phyloP scores from a whole-genome alignment of 2,329 filamentous ascomycete species.

The Neodidymelliopsis sp. region DNA sequence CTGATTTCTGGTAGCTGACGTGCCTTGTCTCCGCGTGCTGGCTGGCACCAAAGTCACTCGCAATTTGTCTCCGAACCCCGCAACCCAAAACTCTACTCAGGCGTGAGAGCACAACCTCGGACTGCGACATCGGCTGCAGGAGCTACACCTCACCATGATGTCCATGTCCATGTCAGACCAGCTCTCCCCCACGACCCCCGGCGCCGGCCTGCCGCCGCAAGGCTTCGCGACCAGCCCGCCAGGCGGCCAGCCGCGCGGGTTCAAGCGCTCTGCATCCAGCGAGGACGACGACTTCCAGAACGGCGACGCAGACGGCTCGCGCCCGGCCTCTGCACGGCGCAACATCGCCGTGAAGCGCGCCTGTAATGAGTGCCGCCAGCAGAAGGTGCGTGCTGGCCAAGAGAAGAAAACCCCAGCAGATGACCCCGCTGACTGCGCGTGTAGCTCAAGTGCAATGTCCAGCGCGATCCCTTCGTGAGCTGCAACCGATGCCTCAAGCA shows the following conservation, averaged over 20 bases:
- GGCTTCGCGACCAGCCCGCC: constrained; percentile 40
- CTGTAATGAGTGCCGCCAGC: constrained; percentile 85
- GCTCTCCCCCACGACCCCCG: constrained; percentile 42
- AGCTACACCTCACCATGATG: constrained; percentile 17
- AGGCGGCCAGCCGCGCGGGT: constrained; percentile 39
- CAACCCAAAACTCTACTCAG: constrained; percentile 15
- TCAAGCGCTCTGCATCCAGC: constrained; percentile 49
- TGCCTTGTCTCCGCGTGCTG: constrained; percentile 8
- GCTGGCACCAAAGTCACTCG: constrained; percentile 11
- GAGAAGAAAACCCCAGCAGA: background rate
- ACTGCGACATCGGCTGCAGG: constrained; percentile 29
- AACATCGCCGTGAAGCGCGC: constrained; percentile 68
- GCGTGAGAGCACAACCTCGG: constrained; percentile 14
- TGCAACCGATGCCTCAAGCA: constrained; percentile 81
- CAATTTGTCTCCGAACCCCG: constrained; percentile 15
- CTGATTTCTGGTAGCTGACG: constrained; percentile 13
- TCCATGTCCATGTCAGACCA: constrained; percentile 22
- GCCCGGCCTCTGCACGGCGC: constrained; percentile 38
- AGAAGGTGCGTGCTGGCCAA: constrained; percentile 69
- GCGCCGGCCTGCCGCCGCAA: constrained; percentile 31
- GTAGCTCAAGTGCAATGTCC: constrained; percentile 82
- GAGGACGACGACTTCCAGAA: constrained; percentile 44
- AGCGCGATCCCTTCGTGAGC: constrained; percentile 79
- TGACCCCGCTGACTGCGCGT: background rate
- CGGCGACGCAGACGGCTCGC: constrained; percentile 36